Conservation (phyloP, 1,284 basidiomycete genomes). For the Melampsora abietis-canadensis region DNA sequence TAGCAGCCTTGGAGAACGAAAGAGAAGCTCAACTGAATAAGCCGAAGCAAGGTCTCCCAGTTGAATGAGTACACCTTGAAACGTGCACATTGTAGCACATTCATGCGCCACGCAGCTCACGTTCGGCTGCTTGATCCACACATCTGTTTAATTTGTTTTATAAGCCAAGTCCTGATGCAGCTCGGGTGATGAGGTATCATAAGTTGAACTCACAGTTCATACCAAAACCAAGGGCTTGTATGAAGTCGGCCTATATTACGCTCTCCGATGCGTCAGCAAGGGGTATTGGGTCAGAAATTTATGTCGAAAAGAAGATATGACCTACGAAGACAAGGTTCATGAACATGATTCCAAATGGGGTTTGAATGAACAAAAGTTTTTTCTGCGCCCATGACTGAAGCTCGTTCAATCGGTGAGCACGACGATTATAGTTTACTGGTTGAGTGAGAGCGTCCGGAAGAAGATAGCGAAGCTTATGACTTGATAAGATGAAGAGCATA, state of each 20-base stretch:
- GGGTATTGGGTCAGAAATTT: too few species aligned
- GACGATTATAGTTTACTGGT: background rate
- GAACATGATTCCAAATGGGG: conserved; percentile 34
- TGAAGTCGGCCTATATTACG: conserved; percentile 30
- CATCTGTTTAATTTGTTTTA: conserved; percentile 16
- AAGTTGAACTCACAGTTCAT: conserved; percentile 35
- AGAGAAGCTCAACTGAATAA: conserved; percentile 22
- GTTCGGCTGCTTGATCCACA: background rate
- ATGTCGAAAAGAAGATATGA: background rate
- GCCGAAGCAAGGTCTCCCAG: conserved; percentile 35
- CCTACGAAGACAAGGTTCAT: conserved; percentile 40
- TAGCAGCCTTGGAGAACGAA: background rate
- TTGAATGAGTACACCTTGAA: conserved; percentile 41
- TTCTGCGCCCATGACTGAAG: background rate
- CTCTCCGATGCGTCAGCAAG: background rate
- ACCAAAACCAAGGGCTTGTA: conserved; percentile 42
- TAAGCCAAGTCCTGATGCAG: background rate
- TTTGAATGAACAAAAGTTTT: conserved; percentile 5
- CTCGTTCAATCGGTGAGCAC: background rate
- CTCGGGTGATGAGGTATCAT: too few species aligned
- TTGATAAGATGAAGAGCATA: conserved; percentile 25
- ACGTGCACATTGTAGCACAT: conserved; percentile 23
- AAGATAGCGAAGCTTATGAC: background rate
- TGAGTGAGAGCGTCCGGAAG: background rate
- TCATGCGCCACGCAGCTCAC: too few species aligned